Conservation (phyloP, 2,329 filamentous ascomycete genomes). For the Hymenoscyphus salicellus region DNA sequence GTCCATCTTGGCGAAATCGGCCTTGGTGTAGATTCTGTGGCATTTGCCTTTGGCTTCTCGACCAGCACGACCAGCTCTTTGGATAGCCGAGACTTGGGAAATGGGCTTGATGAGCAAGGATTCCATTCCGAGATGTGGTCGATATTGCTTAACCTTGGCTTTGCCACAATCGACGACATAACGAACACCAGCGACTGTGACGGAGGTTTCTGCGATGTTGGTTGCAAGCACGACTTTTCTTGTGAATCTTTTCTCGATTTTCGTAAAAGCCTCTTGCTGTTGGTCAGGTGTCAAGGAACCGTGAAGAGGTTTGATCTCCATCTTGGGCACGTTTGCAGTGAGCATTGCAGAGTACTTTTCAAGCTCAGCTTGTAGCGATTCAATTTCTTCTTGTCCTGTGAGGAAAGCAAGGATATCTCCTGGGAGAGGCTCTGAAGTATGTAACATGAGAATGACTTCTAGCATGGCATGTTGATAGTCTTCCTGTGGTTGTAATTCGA, state of each 20-base stretch:
- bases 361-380: conserved; percentile 73
- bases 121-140: conserved; percentile 79
- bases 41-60: conserved; percentile 90
- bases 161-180: conserved; percentile 93
- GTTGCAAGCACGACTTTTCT: conserved; percentile 90
- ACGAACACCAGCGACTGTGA: conserved; percentile 89
- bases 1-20: conserved; percentile 66
- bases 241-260: conserved; percentile 66
- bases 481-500: conserved; percentile 69
- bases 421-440: conserved; percentile 83
- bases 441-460: conserved; percentile 80
- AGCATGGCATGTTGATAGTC: conserved; percentile 81
- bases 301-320: conserved; percentile 76
- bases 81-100: conserved; percentile 88
- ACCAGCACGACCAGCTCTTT: conserved; percentile 86
- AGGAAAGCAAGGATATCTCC: conserved; percentile 92
- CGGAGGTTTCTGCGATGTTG: conserved; percentile 97
- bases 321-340: conserved; percentile 69
- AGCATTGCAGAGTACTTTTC: conserved; percentile 75
- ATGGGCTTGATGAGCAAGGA: conserved; percentile 88
- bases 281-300: conserved; percentile 83
- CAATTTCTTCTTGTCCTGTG: conserved; percentile 89
- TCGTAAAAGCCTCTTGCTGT: conserved; percentile 82
- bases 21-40: conserved; percentile 82
- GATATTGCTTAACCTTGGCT: conserved; percentile 89